Base-by-base conservation (phyloP, 176 grass and related monocot genomes). In the Carex scoparia region DNA sequence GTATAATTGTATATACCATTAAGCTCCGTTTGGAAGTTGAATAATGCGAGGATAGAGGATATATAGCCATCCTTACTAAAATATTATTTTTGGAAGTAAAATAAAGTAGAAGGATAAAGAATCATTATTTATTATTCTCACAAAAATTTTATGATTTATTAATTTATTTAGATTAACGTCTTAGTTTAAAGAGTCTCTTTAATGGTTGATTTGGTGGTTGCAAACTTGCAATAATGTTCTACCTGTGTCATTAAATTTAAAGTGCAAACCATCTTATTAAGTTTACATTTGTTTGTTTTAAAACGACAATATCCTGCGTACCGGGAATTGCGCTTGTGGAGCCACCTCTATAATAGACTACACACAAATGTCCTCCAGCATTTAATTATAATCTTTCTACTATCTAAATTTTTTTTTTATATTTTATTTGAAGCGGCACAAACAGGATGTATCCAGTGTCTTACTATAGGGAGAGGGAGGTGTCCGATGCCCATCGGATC, bases 301-400 rank as follows among this genome's bases (percentile, higher is more conserved):
- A 83, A 83, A 67, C 6, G 62, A 83, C 80, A 83, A 83, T 15
- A 68, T 83, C 42, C 27, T 67, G 61, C 16, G 62, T 83, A 68
- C 80, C 80, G 61, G 40, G 14, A 35, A 83, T 44, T 83, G 35
- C 61, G 81, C 44, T 66, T 66, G 61, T 83, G 61, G 81, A 66
- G 35, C 73, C 73, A 31, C 49, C 27, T 14, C 73, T 33, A 19
- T 11, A 19, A 19, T 11, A 19, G 68, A 19, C 71, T 30, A 54
- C 71, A 54, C 46, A 75, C 71, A 54, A 76, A 10, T 54, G 71
- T 54, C 46, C 4, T 54, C 46, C 46, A 76, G n/a, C 71, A 54
- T 76, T 76, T 40, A 40, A 5, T 40, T 54, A 54, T 76, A 31
- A 14, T 38, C 33, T 35, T 75, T 75, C 10, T 76, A 49, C 8